These are phyloP conservation scores for Berkeleyomyces rouxiae DNA, from an alignment of 2,329 filamentous ascomycete genomes.

Conservation along the genomic window DNA sequence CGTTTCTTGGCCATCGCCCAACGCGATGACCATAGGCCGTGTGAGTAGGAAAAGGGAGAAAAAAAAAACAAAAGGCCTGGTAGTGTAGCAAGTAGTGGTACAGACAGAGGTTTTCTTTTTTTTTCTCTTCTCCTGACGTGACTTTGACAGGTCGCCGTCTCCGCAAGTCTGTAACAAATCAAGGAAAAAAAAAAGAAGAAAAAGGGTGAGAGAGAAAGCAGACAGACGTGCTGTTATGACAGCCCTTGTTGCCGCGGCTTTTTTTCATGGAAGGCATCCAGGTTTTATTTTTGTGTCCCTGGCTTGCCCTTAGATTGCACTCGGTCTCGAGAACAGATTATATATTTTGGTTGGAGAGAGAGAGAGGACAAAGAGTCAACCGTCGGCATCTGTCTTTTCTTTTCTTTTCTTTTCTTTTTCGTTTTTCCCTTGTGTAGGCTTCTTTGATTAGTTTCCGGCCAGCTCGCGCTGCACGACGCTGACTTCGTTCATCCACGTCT, in stretches of 20 bases:
- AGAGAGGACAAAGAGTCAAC: not conserved
- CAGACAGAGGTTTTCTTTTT: not conserved
- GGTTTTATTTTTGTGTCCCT: not conserved
- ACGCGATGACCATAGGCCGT: not conserved
- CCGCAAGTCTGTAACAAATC: too few relatives aligned
- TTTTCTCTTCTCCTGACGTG: not conserved
- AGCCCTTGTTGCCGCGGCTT: not conserved
- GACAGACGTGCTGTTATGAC: not conserved
- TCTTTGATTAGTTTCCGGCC: slow-evolving; percentile 22
- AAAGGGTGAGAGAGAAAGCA: not conserved
- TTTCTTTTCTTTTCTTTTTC: not conserved
- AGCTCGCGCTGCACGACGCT: slow-evolving; percentile 35
- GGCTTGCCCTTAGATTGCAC: not conserved
- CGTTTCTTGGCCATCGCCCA: too few relatives aligned
- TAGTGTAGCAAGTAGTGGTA: too few relatives aligned
- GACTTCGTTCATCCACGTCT: slow-evolving; percentile 34
- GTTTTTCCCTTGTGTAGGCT: not conserved
- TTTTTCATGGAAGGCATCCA: not conserved
- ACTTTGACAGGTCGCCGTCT: too few relatives aligned
- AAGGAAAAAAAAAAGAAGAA: not conserved
- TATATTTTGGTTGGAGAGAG: not conserved
- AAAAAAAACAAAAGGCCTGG: not conserved
- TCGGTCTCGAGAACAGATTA: not conserved
- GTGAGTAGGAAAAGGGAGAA: not conserved
- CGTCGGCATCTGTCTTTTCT: not conserved